Conservation (phyloP, 768 basidiomycete species). For the Xerocomellus intermedius region DNA sequence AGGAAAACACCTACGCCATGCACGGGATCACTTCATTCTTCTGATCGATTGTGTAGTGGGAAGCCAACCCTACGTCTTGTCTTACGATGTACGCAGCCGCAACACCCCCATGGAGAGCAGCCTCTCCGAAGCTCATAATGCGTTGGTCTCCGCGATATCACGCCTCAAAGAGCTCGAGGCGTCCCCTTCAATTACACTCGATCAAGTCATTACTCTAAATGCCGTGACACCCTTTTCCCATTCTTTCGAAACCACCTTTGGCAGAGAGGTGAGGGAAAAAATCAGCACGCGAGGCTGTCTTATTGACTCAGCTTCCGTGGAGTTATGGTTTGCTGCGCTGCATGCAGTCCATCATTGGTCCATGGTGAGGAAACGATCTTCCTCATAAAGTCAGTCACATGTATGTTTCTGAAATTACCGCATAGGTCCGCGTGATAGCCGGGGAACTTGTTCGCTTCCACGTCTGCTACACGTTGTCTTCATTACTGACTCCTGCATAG, state of each 20-base stretch:
- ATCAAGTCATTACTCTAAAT: slow-evolving; percentile 65
- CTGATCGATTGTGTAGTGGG: slow-evolving; percentile 54
- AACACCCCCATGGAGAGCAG: slow-evolving; percentile 84
- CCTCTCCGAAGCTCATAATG: slow-evolving; percentile 54
- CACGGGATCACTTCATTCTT: slow-evolving; percentile 77
- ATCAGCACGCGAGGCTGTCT: background rate
- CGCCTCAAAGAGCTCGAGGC: slow-evolving; percentile 51
- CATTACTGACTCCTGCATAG: slow-evolving; percentile 36
- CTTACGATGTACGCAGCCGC: slow-evolving; percentile 72
- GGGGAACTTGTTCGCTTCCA: slow-evolving; percentile 66
- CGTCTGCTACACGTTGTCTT: background rate
- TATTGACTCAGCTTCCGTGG: slow-evolving; percentile 7
- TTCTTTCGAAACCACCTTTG: slow-evolving; percentile 74
- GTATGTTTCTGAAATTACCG: slow-evolving; percentile 5
- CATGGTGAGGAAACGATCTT: slow-evolving; percentile 51
- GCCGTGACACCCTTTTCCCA: slow-evolving; percentile 81
- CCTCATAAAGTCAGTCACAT: background rate
- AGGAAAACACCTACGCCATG: slow-evolving; percentile 89
- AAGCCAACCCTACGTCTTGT: slow-evolving; percentile 51
- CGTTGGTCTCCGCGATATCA: slow-evolving; percentile 54
- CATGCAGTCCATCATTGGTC: slow-evolving; percentile 93
- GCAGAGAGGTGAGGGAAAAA: slow-evolving; percentile 60
- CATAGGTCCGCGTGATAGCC: slow-evolving; percentile 76
- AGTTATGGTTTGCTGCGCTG: slow-evolving; percentile 85
- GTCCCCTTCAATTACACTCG: slow-evolving; percentile 42